A percentile compares a stretch with the other conserved stretches of the same genome.
phyloP scores from a whole-genome alignment of 2,329 filamentous ascomycete species.

The Colletotrichum musicola region DNA sequence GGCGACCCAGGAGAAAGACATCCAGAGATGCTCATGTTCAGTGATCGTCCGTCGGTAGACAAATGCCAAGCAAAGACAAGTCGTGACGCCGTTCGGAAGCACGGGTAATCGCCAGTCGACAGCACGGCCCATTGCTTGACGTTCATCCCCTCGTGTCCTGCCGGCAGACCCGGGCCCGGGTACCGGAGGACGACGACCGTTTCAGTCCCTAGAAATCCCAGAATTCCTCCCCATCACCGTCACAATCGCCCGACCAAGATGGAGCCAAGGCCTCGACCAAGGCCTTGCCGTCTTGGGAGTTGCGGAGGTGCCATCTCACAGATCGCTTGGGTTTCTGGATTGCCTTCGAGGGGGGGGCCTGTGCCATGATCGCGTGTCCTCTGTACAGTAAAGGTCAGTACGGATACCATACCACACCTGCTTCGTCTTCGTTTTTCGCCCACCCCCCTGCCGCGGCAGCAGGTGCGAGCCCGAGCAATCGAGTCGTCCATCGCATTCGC shows the following conservation, averaged over 20 bases:
- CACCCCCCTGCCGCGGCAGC: background rate
- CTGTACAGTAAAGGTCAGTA: conserved; percentile 1
- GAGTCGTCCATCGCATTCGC: background rate
- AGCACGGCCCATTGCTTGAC: conserved; percentile 31
- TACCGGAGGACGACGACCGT: conserved; percentile 15
- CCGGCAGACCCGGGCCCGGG: conserved; percentile 14
- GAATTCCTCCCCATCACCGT: conserved; percentile 12
- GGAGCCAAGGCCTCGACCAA: conserved; percentile 24
- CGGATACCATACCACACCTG: background rate
- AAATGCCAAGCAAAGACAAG: conserved; percentile 13
- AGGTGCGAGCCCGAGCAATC: conserved; percentile 14
- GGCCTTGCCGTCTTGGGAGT: conserved; percentile 23
- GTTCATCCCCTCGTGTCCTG: conserved; percentile 6
- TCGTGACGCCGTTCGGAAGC: conserved; percentile 8
- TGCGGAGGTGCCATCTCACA: conserved; percentile 1
- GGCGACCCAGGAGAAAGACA: conserved; percentile 1
- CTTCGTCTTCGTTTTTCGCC: background rate
- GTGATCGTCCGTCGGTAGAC: conserved; percentile 10
- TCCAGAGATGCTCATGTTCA: background rate
- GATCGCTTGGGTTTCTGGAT: background rate
- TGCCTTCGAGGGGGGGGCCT: background rate
- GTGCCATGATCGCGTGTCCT: conserved; percentile 24
- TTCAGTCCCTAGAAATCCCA: conserved; percentile 18
- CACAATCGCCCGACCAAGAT: conserved; percentile 31
- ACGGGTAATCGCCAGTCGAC: conserved; percentile 25